Base-by-base conservation (phyloP, 2,329 filamentous ascomycete species). In the Cyclaneusma minus region DNA sequence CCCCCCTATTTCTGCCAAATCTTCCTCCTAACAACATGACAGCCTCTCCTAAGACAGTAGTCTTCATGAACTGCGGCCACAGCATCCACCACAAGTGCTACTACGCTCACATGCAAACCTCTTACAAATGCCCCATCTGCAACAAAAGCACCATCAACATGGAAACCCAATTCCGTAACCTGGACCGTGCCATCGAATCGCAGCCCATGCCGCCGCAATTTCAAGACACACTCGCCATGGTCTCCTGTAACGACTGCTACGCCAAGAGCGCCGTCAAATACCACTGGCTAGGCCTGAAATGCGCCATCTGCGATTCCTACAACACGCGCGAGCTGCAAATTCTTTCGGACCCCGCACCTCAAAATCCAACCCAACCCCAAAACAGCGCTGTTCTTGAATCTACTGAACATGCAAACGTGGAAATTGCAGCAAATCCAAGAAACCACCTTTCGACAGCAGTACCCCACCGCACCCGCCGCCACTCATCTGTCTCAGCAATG, bases 71-170 rank as follows among this genome's bases (percentile, higher is more conserved):
- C 20, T 98, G 89, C 49, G 89, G 89, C 3, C 89, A 98, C 49
- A 91, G 87, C 44, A 91, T 98, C 47, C 89, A 98, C 52, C 75
- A 79, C 42, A 70, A 69, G 31, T 98, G 89, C 53, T 89, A 92
- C 45, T 70, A 81, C 23, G 70, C 89, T 40, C 80, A 93, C 47
- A 85, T 91, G 60, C 75, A 76, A 41, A 74, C 72, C 3, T 91
- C 85, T 5, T 98, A 95, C 57, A 91, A 87, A 45, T 98, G 89
- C 43, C 89, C 87, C 1, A 84, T 94, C 25, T 98, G 89, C 63
- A 92, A 78, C 55, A 92, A 89, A 52, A 93, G 81, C 36, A 77
- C 92, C n/a, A 71, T 83, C 38, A 95, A 95, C 46, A 98, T 98
- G 87, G 87, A 94, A 45, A 69, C 81, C 19, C 80, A 91, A 40